Percentiles rank a stretch among this genome's conserved stretches.
Conservation (phyloP, 768 basidiomycete genomes). For the Collybiopsis confluens region DNA sequence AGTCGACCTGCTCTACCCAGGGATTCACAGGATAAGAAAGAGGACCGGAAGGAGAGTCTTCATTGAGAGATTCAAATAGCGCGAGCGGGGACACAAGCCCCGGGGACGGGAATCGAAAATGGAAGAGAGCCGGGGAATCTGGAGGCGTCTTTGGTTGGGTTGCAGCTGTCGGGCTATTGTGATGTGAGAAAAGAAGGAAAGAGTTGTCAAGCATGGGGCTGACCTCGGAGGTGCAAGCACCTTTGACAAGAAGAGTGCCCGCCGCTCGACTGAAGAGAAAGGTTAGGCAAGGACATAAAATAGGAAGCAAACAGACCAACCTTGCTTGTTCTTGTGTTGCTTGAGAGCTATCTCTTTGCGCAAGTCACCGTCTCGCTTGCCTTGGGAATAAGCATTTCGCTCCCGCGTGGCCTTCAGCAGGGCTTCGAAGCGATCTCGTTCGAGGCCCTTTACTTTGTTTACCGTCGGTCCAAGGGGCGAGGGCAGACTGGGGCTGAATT, state of each 20-base stretch:
- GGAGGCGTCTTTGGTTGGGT: conserved; percentile 60
- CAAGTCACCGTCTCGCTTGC: conserved; percentile 52
- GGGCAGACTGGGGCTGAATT: conserved; percentile 34
- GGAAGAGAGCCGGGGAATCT: conserved; percentile 66
- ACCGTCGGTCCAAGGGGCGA: conserved; percentile 49
- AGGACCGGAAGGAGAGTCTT: conserved; percentile 24
- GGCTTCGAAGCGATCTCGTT: conserved; percentile 58
- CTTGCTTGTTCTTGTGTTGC: conserved; percentile 68
- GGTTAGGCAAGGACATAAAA: conserved; percentile 4
- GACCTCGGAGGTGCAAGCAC: conserved; percentile 58
- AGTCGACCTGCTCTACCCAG: conserved; percentile 70
- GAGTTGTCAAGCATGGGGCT: too few species aligned
- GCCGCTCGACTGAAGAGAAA: conserved; percentile 59
- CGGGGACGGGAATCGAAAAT: conserved; percentile 65
- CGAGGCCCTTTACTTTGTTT: conserved; percentile 46
- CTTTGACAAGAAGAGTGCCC: conserved; percentile 72
- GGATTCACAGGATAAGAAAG: conserved; percentile 28
- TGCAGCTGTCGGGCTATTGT: conserved; percentile 40
- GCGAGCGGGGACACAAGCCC: conserved; percentile 61
- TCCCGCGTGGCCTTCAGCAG: conserved; percentile 61
- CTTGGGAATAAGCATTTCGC: conserved; percentile 38
- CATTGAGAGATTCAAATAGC: conserved; percentile 47
- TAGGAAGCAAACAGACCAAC: conserved; percentile 30
- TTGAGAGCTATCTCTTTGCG: conserved; percentile 73
- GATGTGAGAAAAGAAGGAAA: too few species aligned